Evolutionary conservation across 192 early-diverging fungal species (phyloP), one percentile per base, ranked within the genome.

Genomic region (Rhizophagus prolifer): DNA sequence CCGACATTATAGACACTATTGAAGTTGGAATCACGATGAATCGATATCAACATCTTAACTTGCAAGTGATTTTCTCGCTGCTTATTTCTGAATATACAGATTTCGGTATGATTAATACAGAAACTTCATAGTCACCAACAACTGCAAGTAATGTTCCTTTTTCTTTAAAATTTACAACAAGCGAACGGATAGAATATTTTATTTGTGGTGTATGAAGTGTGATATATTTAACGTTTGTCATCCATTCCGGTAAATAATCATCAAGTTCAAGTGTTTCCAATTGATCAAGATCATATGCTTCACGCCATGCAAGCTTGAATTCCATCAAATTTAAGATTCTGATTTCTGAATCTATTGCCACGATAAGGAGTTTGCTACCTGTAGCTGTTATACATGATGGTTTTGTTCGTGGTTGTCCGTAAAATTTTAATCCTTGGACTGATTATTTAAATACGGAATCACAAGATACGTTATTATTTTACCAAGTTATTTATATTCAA

Each of bases 101-200:
- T 25, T 83, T 77, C 1, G 91, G 87, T 31, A 92, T 81, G n/a
- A 82, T 82, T 1, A 91, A 85, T 14, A 90, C 85, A 1, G 87
- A 86, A 28, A 93, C 79, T 63, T 88, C 85, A 25, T 88, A 83
- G 8, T 81, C 78, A 60, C 92, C 93, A 16, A 86, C 79, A 25
- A 85, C 90, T 16, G 88, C 88, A 70, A 94, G 59, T 25, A 92
- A 79, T 61, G 86, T 86, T 14, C 90, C 65, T 68, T 58, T 66
- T 31, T 76, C 91, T n/a, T 84, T 85, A 30, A 70, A 76, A 58
- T 91, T 92, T 59, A 88, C 65, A 14, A 79, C 67, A 9, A 94
- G 71, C 7, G 84, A 81, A 28, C 76, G 58, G 50, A 94, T 91
- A n/a, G 88, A 82, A 74, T 91, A 94, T 26, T 81, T 82, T n/a